Evolutionary conservation across 352 stramenopile genomes (phyloP).

Genomic region (Pythium dissimile): DNA sequence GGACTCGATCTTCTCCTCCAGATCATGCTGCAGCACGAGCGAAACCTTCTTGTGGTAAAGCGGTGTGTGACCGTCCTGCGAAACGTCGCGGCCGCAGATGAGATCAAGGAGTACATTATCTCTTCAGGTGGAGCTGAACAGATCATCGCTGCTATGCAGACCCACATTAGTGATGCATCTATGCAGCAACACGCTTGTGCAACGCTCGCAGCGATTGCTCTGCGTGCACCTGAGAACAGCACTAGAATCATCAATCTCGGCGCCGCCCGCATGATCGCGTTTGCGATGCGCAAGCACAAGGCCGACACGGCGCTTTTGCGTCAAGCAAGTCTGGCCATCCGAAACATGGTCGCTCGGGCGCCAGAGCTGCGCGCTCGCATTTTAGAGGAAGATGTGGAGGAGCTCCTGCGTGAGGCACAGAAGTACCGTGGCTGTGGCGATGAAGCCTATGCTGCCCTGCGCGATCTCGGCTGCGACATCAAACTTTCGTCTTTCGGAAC

Average conservation of each 20-base stretch:
- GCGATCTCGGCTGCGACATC: constrained; percentile 72
- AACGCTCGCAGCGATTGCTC: constrained; percentile 63
- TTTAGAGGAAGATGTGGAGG: constrained; percentile 62
- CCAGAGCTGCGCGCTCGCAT: constrained; percentile 56
- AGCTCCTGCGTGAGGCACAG: constrained; percentile 57
- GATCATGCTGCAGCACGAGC: constrained; percentile 50
- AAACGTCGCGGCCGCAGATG: constrained; percentile 70
- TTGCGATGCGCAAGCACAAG: constrained; percentile 51
- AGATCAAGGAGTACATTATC: constrained; percentile 64
- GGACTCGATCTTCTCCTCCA: constrained; percentile 55
- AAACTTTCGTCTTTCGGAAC: constrained; percentile 55
- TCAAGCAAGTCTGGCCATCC: constrained; percentile 75
- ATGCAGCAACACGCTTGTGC: constrained; percentile 73
- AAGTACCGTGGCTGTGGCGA: constrained; percentile 64
- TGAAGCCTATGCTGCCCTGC: constrained; percentile 73
- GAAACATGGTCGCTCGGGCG: constrained; percentile 71
- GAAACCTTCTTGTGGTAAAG: constrained; percentile 45
- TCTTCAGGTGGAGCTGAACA: constrained; percentile 44
- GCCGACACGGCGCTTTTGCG: constrained; percentile 47
- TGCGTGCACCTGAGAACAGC: constrained; percentile 69
- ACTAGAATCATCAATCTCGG: constrained; percentile 45
- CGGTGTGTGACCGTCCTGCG: constrained; percentile 66
- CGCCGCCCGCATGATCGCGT: constrained; percentile 39
- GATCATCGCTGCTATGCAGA: constrained; percentile 56
- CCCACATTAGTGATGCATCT: constrained; percentile 41